Conservation (phyloP, 192 early-diverging fungal species). For the Backusella circina region DNA sequence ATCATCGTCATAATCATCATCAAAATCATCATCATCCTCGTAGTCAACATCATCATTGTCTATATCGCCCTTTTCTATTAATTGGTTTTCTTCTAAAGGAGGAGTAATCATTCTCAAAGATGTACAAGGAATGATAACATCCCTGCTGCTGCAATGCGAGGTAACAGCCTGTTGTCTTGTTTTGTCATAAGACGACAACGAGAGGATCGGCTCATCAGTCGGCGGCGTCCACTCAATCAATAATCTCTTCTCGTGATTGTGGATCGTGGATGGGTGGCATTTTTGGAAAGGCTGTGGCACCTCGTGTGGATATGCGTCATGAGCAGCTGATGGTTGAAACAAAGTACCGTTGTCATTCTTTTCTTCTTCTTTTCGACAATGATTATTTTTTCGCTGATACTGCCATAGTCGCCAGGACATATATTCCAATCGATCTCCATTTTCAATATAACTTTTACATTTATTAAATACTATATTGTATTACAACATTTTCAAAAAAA, state of each 20-base stretch:
- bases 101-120: not conserved
- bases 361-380: not conserved
- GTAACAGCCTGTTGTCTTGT: not conserved
- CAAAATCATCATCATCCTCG: not conserved
- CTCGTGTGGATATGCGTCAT: constrained; percentile 14
- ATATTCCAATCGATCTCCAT: constrained; percentile 31
- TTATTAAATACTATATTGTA: constrained; percentile 29
- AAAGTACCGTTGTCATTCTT: not conserved
- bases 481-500: not conserved
- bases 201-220: not conserved
- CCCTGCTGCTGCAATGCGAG: not conserved
- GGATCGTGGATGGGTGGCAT: not conserved
- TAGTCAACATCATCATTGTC: not conserved
- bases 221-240: not conserved
- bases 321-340: constrained; percentile 11
- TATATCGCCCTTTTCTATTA: not conserved
- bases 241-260: not conserved
- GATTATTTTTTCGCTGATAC: not conserved
- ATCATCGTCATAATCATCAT: constrained; percentile 1
- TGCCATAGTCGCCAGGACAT: constrained; percentile 36
- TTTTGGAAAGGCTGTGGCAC: constrained; percentile 7
- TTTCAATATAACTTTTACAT: constrained; percentile 25
- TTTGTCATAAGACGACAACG: not conserved
- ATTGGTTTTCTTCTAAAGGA: not conserved
- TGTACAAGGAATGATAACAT: not conserved